Percentiles rank a stretch among this genome's conserved stretches.
phyloP scores from a whole-genome alignment of 176 grass and related monocot species.

The Phragmites australis region DNA sequence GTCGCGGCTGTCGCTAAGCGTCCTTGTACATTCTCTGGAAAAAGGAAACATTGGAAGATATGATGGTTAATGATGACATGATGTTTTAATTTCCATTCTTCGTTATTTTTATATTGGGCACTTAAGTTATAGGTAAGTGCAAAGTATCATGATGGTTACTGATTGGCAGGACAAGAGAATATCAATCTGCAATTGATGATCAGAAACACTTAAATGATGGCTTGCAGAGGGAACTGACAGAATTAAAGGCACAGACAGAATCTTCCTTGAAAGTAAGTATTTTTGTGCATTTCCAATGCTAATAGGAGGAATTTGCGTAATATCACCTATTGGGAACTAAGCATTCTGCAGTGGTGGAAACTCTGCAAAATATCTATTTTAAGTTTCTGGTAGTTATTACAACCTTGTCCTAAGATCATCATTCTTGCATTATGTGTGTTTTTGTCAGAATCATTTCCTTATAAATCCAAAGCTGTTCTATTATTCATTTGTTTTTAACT shows the following conservation, averaged over 20 bases:
- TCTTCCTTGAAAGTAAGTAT: conserved; percentile 69
- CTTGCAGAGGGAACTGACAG: conserved; percentile 64
- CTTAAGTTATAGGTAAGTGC: not conserved
- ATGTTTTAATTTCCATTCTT: not conserved
- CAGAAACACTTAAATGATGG: conserved; percentile 64
- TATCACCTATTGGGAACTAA: not conserved
- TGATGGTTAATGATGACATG: not conserved
- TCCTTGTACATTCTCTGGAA: not conserved
- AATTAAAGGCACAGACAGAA: conserved; percentile 59
- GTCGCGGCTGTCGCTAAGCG: too few species aligned
- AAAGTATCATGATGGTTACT: conserved; percentile 28
- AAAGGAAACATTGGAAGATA: not conserved
- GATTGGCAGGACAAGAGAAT: conserved; percentile 73
- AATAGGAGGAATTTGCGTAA: not conserved
- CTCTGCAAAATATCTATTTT: not conserved
- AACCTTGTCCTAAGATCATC: not conserved
- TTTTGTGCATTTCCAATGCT: conserved; percentile 13
- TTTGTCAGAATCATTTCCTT: not conserved
- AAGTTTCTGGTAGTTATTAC: conserved; percentile 10
- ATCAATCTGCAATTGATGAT: conserved; percentile 60
- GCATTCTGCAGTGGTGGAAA: not conserved
- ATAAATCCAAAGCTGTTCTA: too few species aligned
- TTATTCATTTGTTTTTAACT: not conserved
- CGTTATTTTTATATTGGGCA: conserved; percentile 1
- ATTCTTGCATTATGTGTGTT: not conserved